Percentiles rank a stretch among this genome's conserved stretches.
Evolutionary conservation across 768 basidiomycete species (phyloP).

Genomic region (Mycena alexandri): DNA sequence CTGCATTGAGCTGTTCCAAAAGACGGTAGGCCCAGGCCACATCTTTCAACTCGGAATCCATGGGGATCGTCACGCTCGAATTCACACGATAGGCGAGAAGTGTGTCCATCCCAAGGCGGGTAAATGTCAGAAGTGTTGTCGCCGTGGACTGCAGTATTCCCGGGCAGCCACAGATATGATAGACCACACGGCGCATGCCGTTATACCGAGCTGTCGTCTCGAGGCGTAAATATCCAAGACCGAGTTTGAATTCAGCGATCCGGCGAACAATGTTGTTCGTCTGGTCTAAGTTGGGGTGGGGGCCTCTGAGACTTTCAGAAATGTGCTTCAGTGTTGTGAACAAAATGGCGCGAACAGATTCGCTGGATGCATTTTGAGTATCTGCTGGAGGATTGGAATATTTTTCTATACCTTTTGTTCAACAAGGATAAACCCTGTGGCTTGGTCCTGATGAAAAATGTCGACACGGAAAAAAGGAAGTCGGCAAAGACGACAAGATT

Average conservation of each 20-base stretch:
- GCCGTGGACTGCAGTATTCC: too few species aligned
- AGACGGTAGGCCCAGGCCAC: neutral
- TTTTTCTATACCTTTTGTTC: conserved; percentile 1
- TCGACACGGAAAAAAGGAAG: conserved; percentile 4
- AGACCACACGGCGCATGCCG: neutral
- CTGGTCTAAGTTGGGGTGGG: neutral
- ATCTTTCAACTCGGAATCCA: neutral
- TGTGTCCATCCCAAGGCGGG: neutral
- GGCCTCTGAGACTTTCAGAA: neutral
- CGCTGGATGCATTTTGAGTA: neutral
- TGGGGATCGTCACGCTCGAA: neutral
- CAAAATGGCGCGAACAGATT: neutral
- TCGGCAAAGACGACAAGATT: neutral
- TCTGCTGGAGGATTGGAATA: neutral
- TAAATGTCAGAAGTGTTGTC: neutral
- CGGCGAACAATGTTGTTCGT: neutral
- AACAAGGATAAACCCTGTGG: neutral
- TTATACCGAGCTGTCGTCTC: neutral
- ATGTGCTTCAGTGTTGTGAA: neutral
- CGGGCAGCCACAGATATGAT: neutral
- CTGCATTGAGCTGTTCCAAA: neutral
- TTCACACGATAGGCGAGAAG: neutral
- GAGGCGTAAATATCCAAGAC: neutral
- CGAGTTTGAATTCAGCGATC: neutral
- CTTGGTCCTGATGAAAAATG: neutral